These are phyloP conservation scores for Botrytis medusae DNA, from an alignment of 2,329 filamentous ascomycete genomes.

Conservation along the genomic window DNA sequence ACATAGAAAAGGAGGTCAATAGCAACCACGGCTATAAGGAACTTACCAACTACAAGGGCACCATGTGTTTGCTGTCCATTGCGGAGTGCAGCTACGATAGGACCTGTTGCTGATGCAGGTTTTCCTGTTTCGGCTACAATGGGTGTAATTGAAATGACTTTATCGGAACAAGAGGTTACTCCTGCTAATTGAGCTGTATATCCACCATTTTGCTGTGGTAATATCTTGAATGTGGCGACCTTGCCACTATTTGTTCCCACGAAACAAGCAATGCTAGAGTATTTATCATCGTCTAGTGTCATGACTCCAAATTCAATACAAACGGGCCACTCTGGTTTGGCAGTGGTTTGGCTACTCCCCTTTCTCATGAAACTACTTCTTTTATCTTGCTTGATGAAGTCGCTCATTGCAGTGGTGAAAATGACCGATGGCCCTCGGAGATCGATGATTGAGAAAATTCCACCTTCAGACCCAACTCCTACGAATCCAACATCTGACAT, in stretches of 20 bases:
- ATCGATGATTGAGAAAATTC: conserved; percentile 79
- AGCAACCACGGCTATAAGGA: neutral
- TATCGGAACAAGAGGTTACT: conserved; percentile 63
- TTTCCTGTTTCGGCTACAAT: conserved; percentile 77
- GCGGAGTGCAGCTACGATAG: conserved; percentile 72
- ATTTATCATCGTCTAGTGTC: conserved; percentile 90
- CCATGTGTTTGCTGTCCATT: conserved; percentile 76
- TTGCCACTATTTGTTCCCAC: conserved; percentile 85
- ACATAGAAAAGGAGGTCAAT: neutral
- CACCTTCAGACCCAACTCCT: conserved; percentile 80
- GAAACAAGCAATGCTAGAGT: conserved; percentile 91
- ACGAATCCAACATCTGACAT: conserved; percentile 94
- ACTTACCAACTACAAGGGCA: conserved; percentile 70
- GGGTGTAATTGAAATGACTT: conserved; percentile 73
- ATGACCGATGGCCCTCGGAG: conserved; percentile 84
- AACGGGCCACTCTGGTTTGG: conserved; percentile 71
- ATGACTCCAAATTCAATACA: conserved; percentile 88
- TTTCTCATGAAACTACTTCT: conserved; percentile 68
- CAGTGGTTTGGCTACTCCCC: conserved; percentile 49
- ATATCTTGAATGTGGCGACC: conserved; percentile 83
- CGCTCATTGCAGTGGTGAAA: conserved; percentile 68
- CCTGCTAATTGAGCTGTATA: conserved; percentile 76
- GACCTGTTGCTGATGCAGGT: conserved; percentile 72
- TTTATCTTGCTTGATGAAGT: conserved; percentile 76
- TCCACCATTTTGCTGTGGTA: conserved; percentile 67